Evolutionary conservation across 1,284 basidiomycete species (phyloP).

Genomic region (Cerrena zonata): DNA sequence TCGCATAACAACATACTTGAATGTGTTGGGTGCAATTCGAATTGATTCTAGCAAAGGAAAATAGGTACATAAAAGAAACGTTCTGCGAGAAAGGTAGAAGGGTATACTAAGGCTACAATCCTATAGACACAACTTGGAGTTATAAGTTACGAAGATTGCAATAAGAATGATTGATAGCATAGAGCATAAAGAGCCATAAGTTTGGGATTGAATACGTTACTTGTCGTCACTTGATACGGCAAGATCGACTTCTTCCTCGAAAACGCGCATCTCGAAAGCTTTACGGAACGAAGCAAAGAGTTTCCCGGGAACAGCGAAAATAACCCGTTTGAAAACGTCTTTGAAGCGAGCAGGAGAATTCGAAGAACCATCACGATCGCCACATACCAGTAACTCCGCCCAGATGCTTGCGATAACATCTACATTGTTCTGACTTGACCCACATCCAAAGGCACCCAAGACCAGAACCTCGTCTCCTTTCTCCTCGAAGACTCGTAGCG

Average conservation of each 20-base stretch:
- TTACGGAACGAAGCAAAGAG: constrained; percentile 33
- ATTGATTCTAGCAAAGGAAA: too few relatives aligned
- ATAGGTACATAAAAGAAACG: too few relatives aligned
- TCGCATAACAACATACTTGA: too few relatives aligned
- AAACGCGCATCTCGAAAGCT: constrained; percentile 38
- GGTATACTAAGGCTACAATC: neutral
- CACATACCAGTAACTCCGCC: constrained; percentile 47
- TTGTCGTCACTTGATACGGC: constrained; percentile 17
- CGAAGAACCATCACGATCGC: constrained; percentile 19
- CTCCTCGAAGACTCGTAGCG: constrained; percentile 40
- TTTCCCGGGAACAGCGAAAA: constrained; percentile 41
- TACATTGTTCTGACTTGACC: constrained; percentile 37
- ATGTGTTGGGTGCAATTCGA: too few relatives aligned
- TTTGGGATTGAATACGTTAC: neutral
- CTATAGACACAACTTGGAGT: neutral
- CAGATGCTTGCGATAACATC: constrained; percentile 52
- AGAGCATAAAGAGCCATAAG: too few relatives aligned
- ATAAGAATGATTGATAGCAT: too few relatives aligned
- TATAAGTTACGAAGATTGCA: too few relatives aligned
- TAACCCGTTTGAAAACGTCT: constrained; percentile 38
- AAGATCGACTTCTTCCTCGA: constrained; percentile 34
- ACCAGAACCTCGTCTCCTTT: constrained; percentile 39
- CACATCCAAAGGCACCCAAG: constrained; percentile 45
- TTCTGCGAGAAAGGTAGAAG: too few relatives aligned
- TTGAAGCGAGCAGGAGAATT: constrained; percentile 31